A percentile compares a stretch with the other conserved stretches of the same genome.
Evolutionary conservation across 352 stramenopile species (phyloP).

Genomic region (Phytophthora litchii): DNA sequence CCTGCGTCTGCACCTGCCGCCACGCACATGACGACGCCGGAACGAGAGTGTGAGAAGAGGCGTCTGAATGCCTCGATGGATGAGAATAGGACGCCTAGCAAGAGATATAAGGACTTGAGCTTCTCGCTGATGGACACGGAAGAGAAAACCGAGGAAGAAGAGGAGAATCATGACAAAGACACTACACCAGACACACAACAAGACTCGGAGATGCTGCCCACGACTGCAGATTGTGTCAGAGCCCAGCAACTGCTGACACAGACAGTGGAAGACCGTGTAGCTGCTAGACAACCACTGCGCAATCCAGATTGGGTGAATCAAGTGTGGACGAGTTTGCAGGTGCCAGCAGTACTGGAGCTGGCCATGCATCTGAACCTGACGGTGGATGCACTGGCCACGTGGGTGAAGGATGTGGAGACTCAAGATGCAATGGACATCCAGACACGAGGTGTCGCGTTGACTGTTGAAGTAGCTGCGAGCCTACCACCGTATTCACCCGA

Average conservation of each 20-base stretch:
- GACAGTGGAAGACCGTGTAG: constrained; percentile 38
- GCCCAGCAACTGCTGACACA: constrained; percentile 32
- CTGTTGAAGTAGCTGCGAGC: constrained; percentile 27
- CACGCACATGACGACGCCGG: constrained; percentile 14
- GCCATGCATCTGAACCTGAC: constrained; percentile 45
- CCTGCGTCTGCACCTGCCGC: constrained; percentile 14
- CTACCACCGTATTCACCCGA: constrained; percentile 24
- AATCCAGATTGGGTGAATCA: constrained; percentile 37
- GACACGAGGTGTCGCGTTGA: constrained; percentile 18
- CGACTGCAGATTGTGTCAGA: constrained; percentile 3
- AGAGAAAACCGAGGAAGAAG: constrained; percentile 16
- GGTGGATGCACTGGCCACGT: constrained; percentile 43
- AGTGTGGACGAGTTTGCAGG: constrained; percentile 40
- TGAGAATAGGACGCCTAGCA: constrained; percentile 24
- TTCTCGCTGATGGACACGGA: constrained; percentile 14
- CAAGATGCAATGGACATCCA: constrained; percentile 23
- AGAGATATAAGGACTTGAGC: constrained; percentile 34
- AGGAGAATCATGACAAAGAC: constrained; percentile 10
- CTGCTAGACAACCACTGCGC: constrained; percentile 14
- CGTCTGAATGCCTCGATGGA: constrained; percentile 30
- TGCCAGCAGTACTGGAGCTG: constrained; percentile 37
- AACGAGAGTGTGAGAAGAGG: constrained; percentile 37
- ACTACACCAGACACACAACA: constrained; percentile 15
- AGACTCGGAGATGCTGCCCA: background rate
- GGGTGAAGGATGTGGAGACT: constrained; percentile 34